These are phyloP conservation scores for Pyrenophora tritici-repentis DNA, from an alignment of 2,329 filamentous ascomycete genomes.

Conservation along the genomic window DNA sequence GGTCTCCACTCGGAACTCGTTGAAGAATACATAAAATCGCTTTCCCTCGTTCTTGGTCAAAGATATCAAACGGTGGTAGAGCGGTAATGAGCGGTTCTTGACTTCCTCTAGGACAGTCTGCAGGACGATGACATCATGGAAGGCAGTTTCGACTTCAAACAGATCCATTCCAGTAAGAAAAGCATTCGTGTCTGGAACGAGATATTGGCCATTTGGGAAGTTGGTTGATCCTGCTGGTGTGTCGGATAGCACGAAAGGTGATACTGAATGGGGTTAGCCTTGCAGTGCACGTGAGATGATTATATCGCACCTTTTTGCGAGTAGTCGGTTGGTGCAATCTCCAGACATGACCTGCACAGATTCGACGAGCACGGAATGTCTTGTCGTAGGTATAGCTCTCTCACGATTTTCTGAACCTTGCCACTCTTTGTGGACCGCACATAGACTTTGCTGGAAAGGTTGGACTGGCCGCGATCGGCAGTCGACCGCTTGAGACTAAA, in stretches of 20 bases:
- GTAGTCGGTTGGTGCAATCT: conserved; percentile 77
- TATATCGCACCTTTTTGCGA: conserved; percentile 68
- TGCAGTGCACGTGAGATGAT: conserved; percentile 12
- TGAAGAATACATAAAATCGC: conserved; percentile 98
- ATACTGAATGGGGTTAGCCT: conserved; percentile 57
- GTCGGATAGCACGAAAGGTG: conserved; percentile 86
- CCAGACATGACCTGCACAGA: conserved; percentile 77
- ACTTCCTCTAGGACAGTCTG: conserved; percentile 97
- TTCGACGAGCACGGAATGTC: conserved; percentile 97
- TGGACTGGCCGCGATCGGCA: conserved; percentile 64
- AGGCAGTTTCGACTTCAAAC: conserved; percentile 88
- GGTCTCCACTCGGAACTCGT: conserved; percentile 94
- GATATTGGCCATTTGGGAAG: conserved; percentile 87
- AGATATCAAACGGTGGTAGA: conserved; percentile 90
- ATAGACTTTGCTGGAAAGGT: conserved; percentile 93
- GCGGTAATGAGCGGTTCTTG: conserved; percentile 86
- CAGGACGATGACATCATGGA: conserved; percentile 95
- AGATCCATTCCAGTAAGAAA: conserved; percentile 95
- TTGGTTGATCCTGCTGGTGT: conserved; percentile 81
- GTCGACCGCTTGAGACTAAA: conserved; percentile 64
- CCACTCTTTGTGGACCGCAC: conserved; percentile 92
- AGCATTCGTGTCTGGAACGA: conserved; percentile 95
- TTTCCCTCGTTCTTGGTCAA: conserved; percentile 96
- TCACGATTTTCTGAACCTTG: conserved; percentile 98
- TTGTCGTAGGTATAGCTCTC: conserved; percentile 92